Percentiles rank a stretch among this genome's conserved stretches.
Conservation (phyloP, 768 basidiomycete species). For the Porpolomopsis calyptriformis region DNA sequence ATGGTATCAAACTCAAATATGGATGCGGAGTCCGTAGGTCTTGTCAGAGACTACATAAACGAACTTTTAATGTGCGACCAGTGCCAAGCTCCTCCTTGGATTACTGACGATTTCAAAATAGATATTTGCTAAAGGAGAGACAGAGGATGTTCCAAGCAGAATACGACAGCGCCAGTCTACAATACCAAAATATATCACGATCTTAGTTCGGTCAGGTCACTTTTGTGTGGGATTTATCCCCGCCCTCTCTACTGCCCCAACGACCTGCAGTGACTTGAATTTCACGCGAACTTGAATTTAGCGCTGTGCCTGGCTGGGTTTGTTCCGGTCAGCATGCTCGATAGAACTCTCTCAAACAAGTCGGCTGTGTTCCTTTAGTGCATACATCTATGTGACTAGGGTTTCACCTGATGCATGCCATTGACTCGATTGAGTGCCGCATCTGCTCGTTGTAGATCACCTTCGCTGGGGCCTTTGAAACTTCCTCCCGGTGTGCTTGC, state of each 20-base stretch:
- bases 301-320: no score
- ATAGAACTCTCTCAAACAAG: no score
- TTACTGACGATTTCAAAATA: slow-evolving; percentile 19
- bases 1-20: slow-evolving; percentile 87
- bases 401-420: slow-evolving; percentile 5
- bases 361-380: no score
- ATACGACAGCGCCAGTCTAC: slow-evolving; percentile 65
- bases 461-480: slow-evolving; percentile 74
- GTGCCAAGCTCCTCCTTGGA: neutral
- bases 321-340: no score
- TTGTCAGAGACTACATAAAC: slow-evolving; percentile 83
- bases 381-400: slow-evolving; percentile 1
- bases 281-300: no score
- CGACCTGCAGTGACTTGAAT: no score
- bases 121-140: slow-evolving; percentile 72
- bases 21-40: slow-evolving; percentile 73
- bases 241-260: no score
- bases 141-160: slow-evolving; percentile 63
- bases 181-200: slow-evolving; percentile 76
- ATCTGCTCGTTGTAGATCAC: slow-evolving; percentile 80
- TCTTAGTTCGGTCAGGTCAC: slow-evolving; percentile 25
- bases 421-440: slow-evolving; percentile 66
- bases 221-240: no score
- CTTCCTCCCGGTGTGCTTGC: slow-evolving; percentile 84
- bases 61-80: slow-evolving; percentile 65